phyloP scores from a whole-genome alignment of 306 rosid species.

The Quercus glauca region DNA sequence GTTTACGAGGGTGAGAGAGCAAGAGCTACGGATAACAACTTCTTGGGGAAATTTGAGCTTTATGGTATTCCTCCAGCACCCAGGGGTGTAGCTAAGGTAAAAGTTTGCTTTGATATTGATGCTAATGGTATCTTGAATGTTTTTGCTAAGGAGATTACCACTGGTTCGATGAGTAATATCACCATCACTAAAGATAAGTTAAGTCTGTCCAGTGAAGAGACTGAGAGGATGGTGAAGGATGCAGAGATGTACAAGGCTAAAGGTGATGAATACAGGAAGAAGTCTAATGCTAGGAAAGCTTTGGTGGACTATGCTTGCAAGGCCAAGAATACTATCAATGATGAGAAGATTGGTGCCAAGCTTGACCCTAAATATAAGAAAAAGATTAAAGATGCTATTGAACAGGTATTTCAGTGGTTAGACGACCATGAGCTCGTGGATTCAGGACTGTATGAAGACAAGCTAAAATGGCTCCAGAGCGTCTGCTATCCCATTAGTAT shows the following conservation, averaged over 20 bases:
- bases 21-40: constrained; percentile 4
- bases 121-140: too few relatives aligned
- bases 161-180: constrained; percentile 1
- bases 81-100: not conserved
- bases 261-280: constrained; percentile 19
- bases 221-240: constrained; percentile 10
- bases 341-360: too few relatives aligned
- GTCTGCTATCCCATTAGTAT: constrained; percentile 17
- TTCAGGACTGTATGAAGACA: not conserved
- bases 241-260: constrained; percentile 12
- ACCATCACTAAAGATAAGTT: constrained; percentile 17
- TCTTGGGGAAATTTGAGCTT: constrained; percentile 13
- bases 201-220: constrained; percentile 10
- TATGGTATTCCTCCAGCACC: constrained; percentile 15
- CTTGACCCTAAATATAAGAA: too few relatives aligned
- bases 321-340: too few relatives aligned
- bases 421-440: not conserved
- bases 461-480: constrained; percentile 14
- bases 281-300: not conserved
- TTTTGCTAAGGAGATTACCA: constrained; percentile 8
- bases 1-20: constrained; percentile 20
- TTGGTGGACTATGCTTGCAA: too few relatives aligned
- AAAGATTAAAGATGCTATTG: constrained; percentile 15
- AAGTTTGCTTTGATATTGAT: not conserved
- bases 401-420: constrained; percentile 10